phyloP scores from a whole-genome alignment of 106 monocot species.

The Dendrobium huoshanense region DNA sequence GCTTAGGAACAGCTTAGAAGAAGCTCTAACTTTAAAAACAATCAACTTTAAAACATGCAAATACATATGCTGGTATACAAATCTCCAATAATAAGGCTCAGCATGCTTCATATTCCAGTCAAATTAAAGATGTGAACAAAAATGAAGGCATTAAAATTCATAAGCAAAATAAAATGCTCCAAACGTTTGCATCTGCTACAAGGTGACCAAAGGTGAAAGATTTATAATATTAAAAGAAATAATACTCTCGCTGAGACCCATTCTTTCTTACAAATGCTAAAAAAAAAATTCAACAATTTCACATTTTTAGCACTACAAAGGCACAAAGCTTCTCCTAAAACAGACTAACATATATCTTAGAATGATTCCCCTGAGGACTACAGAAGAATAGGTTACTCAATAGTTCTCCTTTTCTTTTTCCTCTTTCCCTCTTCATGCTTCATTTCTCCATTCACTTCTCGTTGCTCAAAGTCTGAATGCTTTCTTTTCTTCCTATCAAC shows the following conservation, averaged over 20 bases:
- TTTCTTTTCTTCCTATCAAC: background rate
- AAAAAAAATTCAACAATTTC: background rate
- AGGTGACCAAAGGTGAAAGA: background rate
- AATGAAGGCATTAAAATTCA: background rate
- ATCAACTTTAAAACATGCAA: background rate
- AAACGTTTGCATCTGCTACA: background rate
- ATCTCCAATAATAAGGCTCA: background rate
- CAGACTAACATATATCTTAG: background rate
- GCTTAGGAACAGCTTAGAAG: too few relatives aligned
- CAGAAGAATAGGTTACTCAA: background rate
- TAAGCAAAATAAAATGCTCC: background rate
- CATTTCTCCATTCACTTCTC: background rate
- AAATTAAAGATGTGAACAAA: background rate
- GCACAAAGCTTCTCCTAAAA: background rate
- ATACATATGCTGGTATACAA: background rate
- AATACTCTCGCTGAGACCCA: background rate
- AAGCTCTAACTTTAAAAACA: too few relatives aligned
- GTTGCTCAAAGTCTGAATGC: background rate
- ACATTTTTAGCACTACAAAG: background rate
- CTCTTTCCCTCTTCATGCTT: background rate
- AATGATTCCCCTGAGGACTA: background rate
- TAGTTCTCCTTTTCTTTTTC: background rate
- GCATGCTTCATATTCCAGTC: background rate
- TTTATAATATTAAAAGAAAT: background rate
- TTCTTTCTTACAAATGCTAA: background rate